phyloP scores from a whole-genome alignment of 306 rosid genomes.

The Arachis stenosperma region DNA sequence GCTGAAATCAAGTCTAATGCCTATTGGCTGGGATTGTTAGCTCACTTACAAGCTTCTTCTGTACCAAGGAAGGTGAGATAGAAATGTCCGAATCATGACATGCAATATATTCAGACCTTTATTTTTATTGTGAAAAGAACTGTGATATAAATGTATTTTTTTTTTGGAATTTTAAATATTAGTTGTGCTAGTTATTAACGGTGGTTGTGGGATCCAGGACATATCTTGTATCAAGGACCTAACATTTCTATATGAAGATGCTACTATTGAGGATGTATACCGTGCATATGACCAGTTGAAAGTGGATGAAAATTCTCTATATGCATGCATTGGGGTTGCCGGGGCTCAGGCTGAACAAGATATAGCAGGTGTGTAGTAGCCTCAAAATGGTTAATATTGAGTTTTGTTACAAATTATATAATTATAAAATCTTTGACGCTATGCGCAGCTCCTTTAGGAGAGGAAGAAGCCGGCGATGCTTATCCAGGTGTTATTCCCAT shows the following conservation, averaged over 20 bases:
- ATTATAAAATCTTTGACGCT: slow-evolving; percentile 9
- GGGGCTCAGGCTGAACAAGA: slow-evolving; percentile 83
- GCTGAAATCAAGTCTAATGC: slow-evolving; percentile 98
- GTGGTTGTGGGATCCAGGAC: slow-evolving; percentile 68
- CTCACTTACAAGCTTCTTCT: slow-evolving; percentile 93
- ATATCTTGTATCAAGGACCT: slow-evolving; percentile 95
- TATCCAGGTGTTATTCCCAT: slow-evolving; percentile 75
- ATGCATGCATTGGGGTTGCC: slow-evolving; percentile 89
- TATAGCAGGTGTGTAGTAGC: slow-evolving; percentile 51
- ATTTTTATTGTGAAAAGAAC: slow-evolving; percentile 28
- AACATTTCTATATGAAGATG: slow-evolving; percentile 71
- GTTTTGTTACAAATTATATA: slow-evolving; percentile 19
- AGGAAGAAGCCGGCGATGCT: slow-evolving; percentile 63
- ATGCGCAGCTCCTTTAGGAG: slow-evolving; percentile 71
- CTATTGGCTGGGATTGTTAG: slow-evolving; percentile 93
- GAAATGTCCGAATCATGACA: slow-evolving; percentile 25
- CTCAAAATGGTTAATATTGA: slow-evolving; percentile 25
- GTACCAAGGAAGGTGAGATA: slow-evolving; percentile 93
- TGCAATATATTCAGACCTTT: slow-evolving; percentile 21
- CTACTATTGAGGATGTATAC: slow-evolving; percentile 77
- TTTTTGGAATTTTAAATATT: slow-evolving; percentile 14
- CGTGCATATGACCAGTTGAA: slow-evolving; percentile 88
- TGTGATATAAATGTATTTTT: slow-evolving; percentile 9
- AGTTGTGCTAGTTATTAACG: slow-evolving; percentile 21
- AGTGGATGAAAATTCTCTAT: slow-evolving; percentile 80